A percentile compares a stretch with the other conserved stretches of the same genome.
Evolutionary conservation across 1,284 basidiomycete genomes (phyloP).

Genomic region (Hemileia vastatrix): DNA sequence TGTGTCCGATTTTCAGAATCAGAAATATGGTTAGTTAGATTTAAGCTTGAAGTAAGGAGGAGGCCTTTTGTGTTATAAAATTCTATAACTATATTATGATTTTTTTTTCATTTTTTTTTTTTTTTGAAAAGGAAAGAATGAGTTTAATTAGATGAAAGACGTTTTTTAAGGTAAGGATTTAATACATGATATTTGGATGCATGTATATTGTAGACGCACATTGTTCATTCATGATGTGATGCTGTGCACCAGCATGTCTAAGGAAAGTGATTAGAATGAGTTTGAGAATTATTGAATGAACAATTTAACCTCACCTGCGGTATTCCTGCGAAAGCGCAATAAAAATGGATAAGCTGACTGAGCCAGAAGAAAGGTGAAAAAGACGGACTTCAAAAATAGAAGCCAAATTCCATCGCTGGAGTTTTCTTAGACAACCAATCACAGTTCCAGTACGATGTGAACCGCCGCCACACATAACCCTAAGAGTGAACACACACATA

Average conservation of each 20-base stretch:
- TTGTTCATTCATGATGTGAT: slow-evolving; percentile 21
- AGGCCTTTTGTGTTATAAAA: not conserved
- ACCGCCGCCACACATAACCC: slow-evolving; percentile 26
- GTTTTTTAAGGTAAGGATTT: no score
- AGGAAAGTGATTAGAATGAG: no score
- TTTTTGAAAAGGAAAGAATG: not conserved
- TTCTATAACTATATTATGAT: not conserved
- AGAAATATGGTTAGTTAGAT: no score
- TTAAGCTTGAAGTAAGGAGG: not conserved
- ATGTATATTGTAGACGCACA: not conserved
- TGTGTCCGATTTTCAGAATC: no score
- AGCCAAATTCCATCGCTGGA: slow-evolving; percentile 51
- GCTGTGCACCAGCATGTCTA: slow-evolving; percentile 18
- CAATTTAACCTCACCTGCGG: not conserved
- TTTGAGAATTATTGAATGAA: not conserved
- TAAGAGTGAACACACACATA: no score
- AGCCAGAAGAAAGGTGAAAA: no score
- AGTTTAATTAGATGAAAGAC: not conserved
- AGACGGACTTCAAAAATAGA: slow-evolving; percentile 53
- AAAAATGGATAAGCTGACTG: no score
- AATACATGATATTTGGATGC: no score
- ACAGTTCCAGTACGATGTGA: slow-evolving; percentile 52
- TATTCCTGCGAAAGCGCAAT: no score
- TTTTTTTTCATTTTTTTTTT: not conserved
- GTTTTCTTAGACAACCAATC: slow-evolving; percentile 51